Evolutionary conservation across 768 basidiomycete species (phyloP).

Genomic region (Tricholoma hemisulphureum): DNA sequence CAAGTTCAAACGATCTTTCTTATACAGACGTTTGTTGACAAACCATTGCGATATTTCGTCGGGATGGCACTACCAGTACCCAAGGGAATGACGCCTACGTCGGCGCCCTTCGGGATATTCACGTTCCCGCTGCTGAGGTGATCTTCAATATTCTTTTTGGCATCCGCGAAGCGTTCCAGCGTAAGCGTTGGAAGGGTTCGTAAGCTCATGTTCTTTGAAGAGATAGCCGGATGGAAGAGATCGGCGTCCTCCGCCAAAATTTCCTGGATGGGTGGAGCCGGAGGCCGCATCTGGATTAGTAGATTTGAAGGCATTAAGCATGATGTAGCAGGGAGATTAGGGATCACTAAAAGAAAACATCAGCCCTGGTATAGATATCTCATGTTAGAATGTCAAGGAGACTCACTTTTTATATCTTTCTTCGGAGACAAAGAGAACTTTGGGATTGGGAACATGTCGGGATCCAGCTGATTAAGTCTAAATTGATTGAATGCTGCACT

Average conservation of each 20-base stretch:
- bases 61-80: slow-evolving; percentile 90
- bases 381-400: neutral
- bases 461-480: slow-evolving; percentile 68
- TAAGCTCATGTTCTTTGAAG: slow-evolving; percentile 16
- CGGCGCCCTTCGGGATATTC: slow-evolving; percentile 45
- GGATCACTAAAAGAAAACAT: slow-evolving; percentile 29
- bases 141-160: slow-evolving; percentile 32
- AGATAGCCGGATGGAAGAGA: slow-evolving; percentile 39
- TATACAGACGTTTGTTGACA: slow-evolving; percentile 13
- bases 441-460: slow-evolving; percentile 69
- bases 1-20: neutral
- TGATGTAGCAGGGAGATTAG: slow-evolving; percentile 48
- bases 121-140: slow-evolving; percentile 10
- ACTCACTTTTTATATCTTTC: slow-evolving; percentile 40
- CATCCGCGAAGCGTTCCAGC: slow-evolving; percentile 38
- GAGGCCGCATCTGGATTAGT: slow-evolving; percentile 47
- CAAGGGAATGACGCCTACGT: slow-evolving; percentile 70
- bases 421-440: slow-evolving; percentile 45
- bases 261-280: slow-evolving; percentile 38
- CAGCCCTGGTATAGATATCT: neutral
- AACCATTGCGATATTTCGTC: slow-evolving; percentile 85
- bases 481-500: slow-evolving; percentile 72
- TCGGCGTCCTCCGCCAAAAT: slow-evolving; percentile 30
- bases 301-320: slow-evolving; percentile 42
- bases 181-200: slow-evolving; percentile 34